Base-by-base conservation (phyloP, 805 yeast genomes). In the Lipomyces mesembrius region DNA sequence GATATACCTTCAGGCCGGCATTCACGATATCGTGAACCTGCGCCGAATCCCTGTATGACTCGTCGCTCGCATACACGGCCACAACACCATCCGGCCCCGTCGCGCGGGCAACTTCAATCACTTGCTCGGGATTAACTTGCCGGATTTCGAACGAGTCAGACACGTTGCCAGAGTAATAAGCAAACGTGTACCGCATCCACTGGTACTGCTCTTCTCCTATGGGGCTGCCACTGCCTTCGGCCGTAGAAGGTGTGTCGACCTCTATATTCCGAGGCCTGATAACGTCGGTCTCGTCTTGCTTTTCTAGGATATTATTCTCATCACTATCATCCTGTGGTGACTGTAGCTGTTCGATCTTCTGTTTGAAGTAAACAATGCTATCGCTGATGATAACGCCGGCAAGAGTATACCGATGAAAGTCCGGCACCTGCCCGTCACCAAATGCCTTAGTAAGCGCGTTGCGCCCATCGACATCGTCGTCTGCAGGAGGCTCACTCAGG, bases 351-450 rank as follows among this genome's bases (percentile, higher is more conserved):
- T 37, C 49, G 9, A 43, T 14, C 29, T 37, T 29, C 22, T 22
- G 9, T 34, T 27, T 51, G 53, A 59, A 46, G 53, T 52, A 70
- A 27, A 58, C 66, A 20, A 37, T 49, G 17, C 34, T 22, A 12
- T 63, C 55, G 52, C 58, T 57, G 17, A 71, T 58, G 20, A 68
- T 57, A 4, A 67, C 70, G 4, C 73, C 73, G 6, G 70, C 60
- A 11, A 71, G 68, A 3, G 58, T 49, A 37, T 71, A 71, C 53
- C 64, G 55, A 25, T 71, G 73, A 46, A 66, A 71, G 53, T 34
- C 22, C 6, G 71, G 66, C 3, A 49, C 43, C 29, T 58, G 34
- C 9, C 37, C 65, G 22, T 53, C 54, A 29, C 22, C 34, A 35
- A 25, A 35, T 11, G 59, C 55, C 6, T n/a, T 6, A 2, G 53